Conservation (phyloP, 2,329 filamentous ascomycete genomes). For the Penicillium sp. region DNA sequence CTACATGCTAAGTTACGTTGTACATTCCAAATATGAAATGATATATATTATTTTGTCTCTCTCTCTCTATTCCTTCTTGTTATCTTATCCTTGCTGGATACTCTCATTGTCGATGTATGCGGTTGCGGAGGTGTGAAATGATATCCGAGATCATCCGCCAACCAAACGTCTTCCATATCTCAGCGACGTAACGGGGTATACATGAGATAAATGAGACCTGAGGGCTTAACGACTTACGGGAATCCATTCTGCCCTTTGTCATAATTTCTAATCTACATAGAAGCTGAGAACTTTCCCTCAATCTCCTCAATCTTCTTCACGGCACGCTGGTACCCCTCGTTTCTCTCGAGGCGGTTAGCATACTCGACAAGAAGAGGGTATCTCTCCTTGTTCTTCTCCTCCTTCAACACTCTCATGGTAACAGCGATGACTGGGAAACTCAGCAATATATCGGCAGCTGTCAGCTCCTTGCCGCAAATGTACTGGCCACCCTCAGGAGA, state of each 20-base stretch:
- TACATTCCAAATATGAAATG: neutral
- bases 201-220: neutral
- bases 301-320: conserved; percentile 36
- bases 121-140: neutral
- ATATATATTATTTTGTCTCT: too few relatives aligned
- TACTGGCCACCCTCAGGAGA: conserved; percentile 33
- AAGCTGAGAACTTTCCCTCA: conserved; percentile 32
- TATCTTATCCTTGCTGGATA: neutral
- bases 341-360: conserved; percentile 28
- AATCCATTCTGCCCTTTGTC: neutral
- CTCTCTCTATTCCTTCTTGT: neutral
- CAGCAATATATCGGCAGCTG: conserved; percentile 42
- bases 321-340: conserved; percentile 34
- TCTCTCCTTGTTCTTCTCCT: conserved; percentile 27
- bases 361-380: conserved; percentile 35
- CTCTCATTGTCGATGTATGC: neutral
- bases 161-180: conserved; percentile 3
- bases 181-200: neutral
- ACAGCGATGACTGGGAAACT: conserved; percentile 40
- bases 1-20: neutral
- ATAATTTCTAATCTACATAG: conserved; percentile 21
- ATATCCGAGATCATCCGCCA: conserved; percentile 2
- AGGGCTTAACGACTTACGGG: neutral
- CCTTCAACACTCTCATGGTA: conserved; percentile 26
- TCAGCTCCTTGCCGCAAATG: conserved; percentile 39